These are phyloP conservation scores for Leccinum aurantiacum DNA, from an alignment of 768 basidiomycete species.

Conservation along the genomic window DNA sequence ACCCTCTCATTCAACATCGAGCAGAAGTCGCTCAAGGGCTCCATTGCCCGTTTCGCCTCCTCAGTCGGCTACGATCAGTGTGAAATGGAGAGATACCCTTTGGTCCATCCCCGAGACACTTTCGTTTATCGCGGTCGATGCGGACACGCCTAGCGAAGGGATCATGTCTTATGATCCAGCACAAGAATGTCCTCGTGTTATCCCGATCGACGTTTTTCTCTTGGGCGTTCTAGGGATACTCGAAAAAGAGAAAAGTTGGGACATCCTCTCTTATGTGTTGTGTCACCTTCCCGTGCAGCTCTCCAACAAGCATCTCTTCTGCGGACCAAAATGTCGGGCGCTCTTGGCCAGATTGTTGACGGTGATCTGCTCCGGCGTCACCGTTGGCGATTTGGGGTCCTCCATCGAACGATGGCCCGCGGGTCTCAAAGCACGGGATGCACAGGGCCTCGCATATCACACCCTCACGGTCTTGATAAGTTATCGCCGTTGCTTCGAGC, in stretches of 20 bases:
- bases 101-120: slow-evolving; percentile 72
- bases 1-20: slow-evolving; percentile 46
- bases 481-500: slow-evolving; percentile 78
- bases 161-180: slow-evolving; percentile 64
- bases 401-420: slow-evolving; percentile 58
- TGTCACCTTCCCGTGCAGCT: slow-evolving; percentile 90
- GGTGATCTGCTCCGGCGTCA: slow-evolving; percentile 66
- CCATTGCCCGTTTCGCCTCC: slow-evolving; percentile 34
- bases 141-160: slow-evolving; percentile 65
- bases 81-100: slow-evolving; percentile 46
- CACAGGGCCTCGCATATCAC: slow-evolving; percentile 86
- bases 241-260: slow-evolving; percentile 83
- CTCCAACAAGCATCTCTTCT: slow-evolving; percentile 94
- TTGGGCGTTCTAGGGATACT: slow-evolving; percentile 60
- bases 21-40: slow-evolving; percentile 64
- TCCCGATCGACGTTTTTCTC: slow-evolving; percentile 80
- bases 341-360: slow-evolving; percentile 62
- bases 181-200: slow-evolving; percentile 43
- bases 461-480: slow-evolving; percentile 85
- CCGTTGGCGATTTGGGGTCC: slow-evolving; percentile 55
- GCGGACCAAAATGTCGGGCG: slow-evolving; percentile 76
- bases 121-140: slow-evolving; percentile 54
- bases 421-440: slow-evolving; percentile 71
- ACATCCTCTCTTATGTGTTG: slow-evolving; percentile 86
- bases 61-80: slow-evolving; percentile 21